These are phyloP conservation scores for Atalantia buxifolia DNA, from an alignment of 345 rosid species.

Conservation along the genomic window DNA sequence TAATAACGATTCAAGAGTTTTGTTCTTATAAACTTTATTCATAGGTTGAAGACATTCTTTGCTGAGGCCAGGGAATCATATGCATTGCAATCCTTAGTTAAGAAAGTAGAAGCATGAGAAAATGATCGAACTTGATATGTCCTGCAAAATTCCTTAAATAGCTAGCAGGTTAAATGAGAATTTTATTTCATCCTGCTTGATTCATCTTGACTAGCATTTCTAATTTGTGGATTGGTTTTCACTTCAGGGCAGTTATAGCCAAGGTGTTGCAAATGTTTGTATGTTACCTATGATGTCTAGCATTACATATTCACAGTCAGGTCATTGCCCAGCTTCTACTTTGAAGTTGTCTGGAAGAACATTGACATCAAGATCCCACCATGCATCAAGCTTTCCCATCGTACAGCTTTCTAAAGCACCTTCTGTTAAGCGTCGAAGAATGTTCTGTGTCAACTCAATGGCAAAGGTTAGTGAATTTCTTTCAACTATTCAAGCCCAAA, in stretches of 20 bases:
- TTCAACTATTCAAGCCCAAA: not conserved
- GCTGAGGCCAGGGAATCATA: not conserved
- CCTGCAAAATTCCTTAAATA: not conserved
- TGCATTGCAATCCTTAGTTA: not conserved
- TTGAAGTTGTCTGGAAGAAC: constrained; percentile 28
- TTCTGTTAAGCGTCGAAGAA: constrained; percentile 36
- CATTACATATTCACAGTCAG: constrained; percentile 19
- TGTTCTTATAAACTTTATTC: not conserved
- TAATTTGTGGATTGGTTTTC: not conserved
- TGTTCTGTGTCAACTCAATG: constrained; percentile 45
- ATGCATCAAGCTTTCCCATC: constrained; percentile 38
- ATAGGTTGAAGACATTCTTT: not conserved
- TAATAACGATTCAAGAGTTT: not conserved
- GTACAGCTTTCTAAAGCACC: constrained; percentile 34
- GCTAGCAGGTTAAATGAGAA: not conserved
- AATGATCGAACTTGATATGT: not conserved
- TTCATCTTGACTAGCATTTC: not conserved
- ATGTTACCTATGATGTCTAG: constrained; percentile 24
- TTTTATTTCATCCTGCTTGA: not conserved
- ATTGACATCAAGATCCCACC: constrained; percentile 45
- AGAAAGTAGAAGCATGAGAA: not conserved
- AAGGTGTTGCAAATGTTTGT: constrained; percentile 17
- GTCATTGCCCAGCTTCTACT: constrained; percentile 20
- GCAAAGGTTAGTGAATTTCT: constrained; percentile 39
- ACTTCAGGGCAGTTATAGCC: constrained; percentile 30